A percentile compares a stretch with the other conserved stretches of the same genome.
Evolutionary conservation across 495 filamentous ascomycete species (phyloP).

Genomic region (Xylaria nigripes): DNA sequence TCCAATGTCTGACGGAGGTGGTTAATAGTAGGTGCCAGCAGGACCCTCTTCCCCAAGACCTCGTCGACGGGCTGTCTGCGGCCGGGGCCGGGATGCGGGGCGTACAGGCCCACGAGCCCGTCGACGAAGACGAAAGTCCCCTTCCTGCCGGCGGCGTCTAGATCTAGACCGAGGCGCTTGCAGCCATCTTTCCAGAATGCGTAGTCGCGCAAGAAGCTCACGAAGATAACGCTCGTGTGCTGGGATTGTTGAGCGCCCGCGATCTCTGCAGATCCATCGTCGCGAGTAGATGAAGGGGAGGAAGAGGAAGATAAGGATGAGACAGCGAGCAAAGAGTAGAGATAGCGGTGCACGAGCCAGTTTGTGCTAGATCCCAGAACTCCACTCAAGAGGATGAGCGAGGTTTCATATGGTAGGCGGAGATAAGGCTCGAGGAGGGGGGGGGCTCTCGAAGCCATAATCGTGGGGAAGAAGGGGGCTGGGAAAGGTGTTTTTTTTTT

Average conservation of each 20-base stretch:
- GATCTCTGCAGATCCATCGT: slow-evolving; percentile 3
- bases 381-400: slow-evolving; percentile 65
- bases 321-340: slow-evolving; percentile 48
- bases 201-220: slow-evolving; percentile 70
- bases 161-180: slow-evolving; percentile 61
- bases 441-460: slow-evolving; percentile 44
- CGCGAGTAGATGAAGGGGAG: not conserved
- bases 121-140: slow-evolving; percentile 64
- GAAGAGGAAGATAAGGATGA: not conserved
- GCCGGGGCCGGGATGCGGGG: slow-evolving; percentile 5
- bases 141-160: slow-evolving; percentile 49
- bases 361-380: slow-evolving; percentile 64
- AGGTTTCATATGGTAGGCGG: slow-evolving; percentile 33
- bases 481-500: not conserved
- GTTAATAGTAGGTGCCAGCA: slow-evolving; percentile 13
- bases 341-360: slow-evolving; percentile 62
- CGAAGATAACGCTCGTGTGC: slow-evolving; percentile 53
- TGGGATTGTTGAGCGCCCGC: slow-evolving; percentile 5
- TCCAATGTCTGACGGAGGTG: slow-evolving; percentile 15
- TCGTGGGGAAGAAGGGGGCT: not conserved
- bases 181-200: slow-evolving; percentile 65
- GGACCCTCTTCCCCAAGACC: slow-evolving; percentile 3
- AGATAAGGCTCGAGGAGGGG: slow-evolving; percentile 62
- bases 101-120: slow-evolving; percentile 50
- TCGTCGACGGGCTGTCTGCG: slow-evolving; percentile 3